These are phyloP conservation scores for Phytophthora pini DNA, from an alignment of 352 stramenopile species.

Conservation along the genomic window DNA sequence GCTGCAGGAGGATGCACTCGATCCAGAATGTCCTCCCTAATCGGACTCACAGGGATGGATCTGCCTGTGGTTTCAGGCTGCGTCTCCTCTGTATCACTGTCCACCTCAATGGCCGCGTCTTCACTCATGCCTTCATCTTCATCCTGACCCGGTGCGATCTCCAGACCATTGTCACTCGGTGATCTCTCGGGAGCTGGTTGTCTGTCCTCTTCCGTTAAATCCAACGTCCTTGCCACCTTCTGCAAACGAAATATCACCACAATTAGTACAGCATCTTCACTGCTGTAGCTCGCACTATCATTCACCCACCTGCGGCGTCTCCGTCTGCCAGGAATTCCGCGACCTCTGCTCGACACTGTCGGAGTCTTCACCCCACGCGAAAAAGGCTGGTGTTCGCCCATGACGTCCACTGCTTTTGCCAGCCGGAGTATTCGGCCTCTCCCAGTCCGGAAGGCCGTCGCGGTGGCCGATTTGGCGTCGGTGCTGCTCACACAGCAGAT, in stretches of 20 bases:
- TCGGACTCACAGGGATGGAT: constrained; percentile 30
- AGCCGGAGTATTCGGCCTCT: constrained; percentile 37
- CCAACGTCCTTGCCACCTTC: constrained; percentile 36
- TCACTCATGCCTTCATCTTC: constrained; percentile 12
- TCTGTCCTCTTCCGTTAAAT: constrained; percentile 16
- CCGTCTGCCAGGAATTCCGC: constrained; percentile 13
- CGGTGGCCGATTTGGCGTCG: constrained; percentile 49
- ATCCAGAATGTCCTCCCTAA: constrained; percentile 37
- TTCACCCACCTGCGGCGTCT: constrained; percentile 27
- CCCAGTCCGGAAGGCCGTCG: constrained; percentile 60
- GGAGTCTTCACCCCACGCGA: constrained; percentile 53
- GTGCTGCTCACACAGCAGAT: constrained; percentile 65
- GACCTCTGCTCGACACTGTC: background rate
- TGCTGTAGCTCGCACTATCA: background rate
- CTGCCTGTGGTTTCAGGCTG: constrained; percentile 2
- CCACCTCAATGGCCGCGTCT: constrained; percentile 23
- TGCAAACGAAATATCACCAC: constrained; percentile 1
- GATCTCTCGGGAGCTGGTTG: constrained; percentile 20
- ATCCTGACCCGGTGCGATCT: background rate
- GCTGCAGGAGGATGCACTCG: constrained; percentile 11
- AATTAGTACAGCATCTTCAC: background rate
- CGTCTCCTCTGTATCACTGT: constrained; percentile 11
- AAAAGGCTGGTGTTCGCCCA: constrained; percentile 43
- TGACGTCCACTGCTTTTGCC: constrained; percentile 40
- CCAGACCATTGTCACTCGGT: constrained; percentile 1